phyloP scores from a whole-genome alignment of 2,329 filamentous ascomycete species.

The Aspergillus ochraceus region DNA sequence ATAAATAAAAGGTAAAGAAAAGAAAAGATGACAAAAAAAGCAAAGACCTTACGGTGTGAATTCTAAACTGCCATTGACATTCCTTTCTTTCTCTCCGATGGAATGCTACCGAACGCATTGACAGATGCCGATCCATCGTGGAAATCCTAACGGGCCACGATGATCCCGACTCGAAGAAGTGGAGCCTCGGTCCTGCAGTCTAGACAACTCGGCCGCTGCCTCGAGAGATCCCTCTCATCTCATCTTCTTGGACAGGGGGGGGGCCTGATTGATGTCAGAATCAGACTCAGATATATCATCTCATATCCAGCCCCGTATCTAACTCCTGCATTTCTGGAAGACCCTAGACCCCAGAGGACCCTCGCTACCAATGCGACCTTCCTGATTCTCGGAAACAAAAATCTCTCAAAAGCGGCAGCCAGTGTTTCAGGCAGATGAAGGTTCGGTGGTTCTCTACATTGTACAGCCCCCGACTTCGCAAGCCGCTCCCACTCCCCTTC shows the following conservation, averaged over 20 bases:
- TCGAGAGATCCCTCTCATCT: too few species aligned
- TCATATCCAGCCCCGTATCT: background rate
- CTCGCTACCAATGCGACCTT: background rate
- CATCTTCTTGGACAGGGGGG: background rate
- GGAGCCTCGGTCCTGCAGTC: background rate
- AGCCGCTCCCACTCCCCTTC: background rate
- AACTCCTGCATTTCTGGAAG: background rate
- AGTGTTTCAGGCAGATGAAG: slow-evolving; percentile 9
- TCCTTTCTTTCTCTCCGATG: background rate
- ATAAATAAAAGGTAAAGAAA: background rate
- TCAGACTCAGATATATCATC: background rate
- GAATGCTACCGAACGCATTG: background rate
- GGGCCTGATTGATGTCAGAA: background rate
- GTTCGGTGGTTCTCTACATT: background rate
- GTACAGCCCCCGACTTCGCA: background rate
- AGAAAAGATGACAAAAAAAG: background rate
- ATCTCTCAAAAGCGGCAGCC: background rate
- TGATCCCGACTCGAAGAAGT: slow-evolving; percentile 1
- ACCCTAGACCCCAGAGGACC: background rate
- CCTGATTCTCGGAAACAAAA: background rate
- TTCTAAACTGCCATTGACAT: background rate
- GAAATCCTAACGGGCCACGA: slow-evolving; percentile 4
- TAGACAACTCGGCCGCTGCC: background rate
- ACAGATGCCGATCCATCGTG: slow-evolving; percentile 8
- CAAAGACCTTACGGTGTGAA: background rate